Evolutionary conservation across 192 early-diverging fungal genomes (phyloP).

Genomic region (Thamnidium elegans): DNA sequence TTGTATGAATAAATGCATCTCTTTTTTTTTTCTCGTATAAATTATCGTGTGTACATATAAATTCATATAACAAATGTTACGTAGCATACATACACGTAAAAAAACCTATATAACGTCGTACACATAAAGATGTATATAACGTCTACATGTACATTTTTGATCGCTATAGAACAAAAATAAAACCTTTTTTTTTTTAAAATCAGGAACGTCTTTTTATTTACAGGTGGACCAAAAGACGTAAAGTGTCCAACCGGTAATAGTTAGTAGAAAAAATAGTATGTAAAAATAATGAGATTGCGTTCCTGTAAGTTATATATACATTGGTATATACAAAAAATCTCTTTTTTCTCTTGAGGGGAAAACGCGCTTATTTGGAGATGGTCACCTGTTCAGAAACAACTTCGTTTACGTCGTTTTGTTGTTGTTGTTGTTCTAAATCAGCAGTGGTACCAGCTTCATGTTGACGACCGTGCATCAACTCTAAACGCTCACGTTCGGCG

Average conservation of each 20-base stretch:
- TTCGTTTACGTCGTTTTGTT: too few relatives aligned
- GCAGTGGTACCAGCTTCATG: too few relatives aligned
- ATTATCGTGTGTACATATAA: too few relatives aligned
- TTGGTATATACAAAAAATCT: too few relatives aligned
- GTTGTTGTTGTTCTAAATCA: too few relatives aligned
- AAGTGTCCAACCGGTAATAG: conserved; percentile 18
- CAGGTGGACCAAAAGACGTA: conserved; percentile 32
- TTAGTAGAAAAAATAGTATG: not conserved
- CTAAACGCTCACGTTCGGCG: conserved; percentile 20
- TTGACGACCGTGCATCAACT: conserved; percentile 19
- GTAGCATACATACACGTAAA: not conserved
- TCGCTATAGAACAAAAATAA: not conserved
- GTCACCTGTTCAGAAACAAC: too few relatives aligned
- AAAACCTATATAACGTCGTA: too few relatives aligned
- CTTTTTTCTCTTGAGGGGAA: too few relatives aligned
- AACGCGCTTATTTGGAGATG: too few relatives aligned
- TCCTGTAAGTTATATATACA: too few relatives aligned
- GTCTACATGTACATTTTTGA: not conserved
- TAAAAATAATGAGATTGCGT: too few relatives aligned
- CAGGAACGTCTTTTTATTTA: conserved; percentile 25
- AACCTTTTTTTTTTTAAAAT: not conserved
- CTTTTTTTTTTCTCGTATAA: not conserved
- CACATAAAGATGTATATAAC: not conserved
- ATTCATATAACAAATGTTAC: too few relatives aligned
- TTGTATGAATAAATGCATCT: conserved; percentile 30